Evolutionary conservation across 495 filamentous ascomycete species (phyloP), one percentile per base, ranked within the genome.

Genomic region (Mycothermus thermophilus): DNA sequence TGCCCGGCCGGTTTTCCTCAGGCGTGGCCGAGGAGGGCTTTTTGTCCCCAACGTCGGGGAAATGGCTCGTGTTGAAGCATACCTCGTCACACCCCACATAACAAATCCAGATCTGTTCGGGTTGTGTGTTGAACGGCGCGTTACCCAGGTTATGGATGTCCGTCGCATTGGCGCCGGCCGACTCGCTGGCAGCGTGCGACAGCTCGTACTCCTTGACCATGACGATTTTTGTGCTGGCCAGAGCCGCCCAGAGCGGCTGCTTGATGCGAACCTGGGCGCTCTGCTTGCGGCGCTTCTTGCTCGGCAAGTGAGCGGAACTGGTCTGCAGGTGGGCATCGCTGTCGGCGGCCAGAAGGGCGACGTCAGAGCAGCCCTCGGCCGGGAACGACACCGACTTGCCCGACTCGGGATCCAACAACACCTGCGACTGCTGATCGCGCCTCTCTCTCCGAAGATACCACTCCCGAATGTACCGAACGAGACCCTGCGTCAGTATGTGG

Each of bases 211-310:
- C 86, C 50, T 90, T 86, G 50, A 87, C 75, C 49, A 93, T 79
- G 28, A 86, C 87, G 46, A 93, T 85, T 58, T 93, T 95, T 35
- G 83, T 92, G 55, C 83, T 90, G 18, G 87, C 87, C 40, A 93
- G 72, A 8, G 86, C 87, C 34, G 87, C 83, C 87, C 87, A 95
- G 35, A 95, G 74, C 27, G 87, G 87, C 62, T 95, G 87, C 37
- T 80, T 74, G 48, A 81, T 86, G 52, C 86, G 67, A 34, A 93
- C 84, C 54, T 83, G 81, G 29, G 81, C 83, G 38, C 80, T 86
- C 57, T 93, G 83, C 59, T 84, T 84, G 54, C 78, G 72, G 57
- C 80, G 82, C 64, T 84, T 90, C 59, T 92, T 90, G 27, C 72
- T 76, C 7, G 60, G 57, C 34, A 62, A 46, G 18, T 53, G 53